Evolutionary conservation across 305 asterid species (phyloP).

Genomic region (Fraxinus platypoda): DNA sequence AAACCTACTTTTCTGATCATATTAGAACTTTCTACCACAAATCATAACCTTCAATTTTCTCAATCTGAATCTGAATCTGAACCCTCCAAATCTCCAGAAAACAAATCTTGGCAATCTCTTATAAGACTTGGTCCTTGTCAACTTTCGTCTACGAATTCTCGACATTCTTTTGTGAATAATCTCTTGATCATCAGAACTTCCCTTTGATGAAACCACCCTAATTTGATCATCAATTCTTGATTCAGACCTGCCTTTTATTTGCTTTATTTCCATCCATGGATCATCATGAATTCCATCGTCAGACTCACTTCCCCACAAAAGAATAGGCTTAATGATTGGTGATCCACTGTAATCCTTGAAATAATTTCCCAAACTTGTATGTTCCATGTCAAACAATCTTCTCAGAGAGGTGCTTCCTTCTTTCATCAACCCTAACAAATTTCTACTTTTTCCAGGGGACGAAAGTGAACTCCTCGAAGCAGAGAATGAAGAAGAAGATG

Average conservation of each 20-base stretch:
- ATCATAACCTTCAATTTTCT: constrained; percentile 33
- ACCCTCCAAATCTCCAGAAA: constrained; percentile 28
- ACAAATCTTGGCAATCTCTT: constrained; percentile 42
- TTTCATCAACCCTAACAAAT: constrained; percentile 60
- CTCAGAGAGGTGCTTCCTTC: constrained; percentile 68
- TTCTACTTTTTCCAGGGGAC: constrained; percentile 34
- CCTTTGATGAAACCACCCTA: constrained; percentile 4
- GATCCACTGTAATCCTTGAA: constrained; percentile 64
- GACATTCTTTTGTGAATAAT: background rate
- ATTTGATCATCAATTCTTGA: constrained; percentile 19
- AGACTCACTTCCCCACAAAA: constrained; percentile 68
- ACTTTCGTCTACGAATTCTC: constrained; percentile 24
- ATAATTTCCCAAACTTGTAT: constrained; percentile 57
- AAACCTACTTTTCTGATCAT: background rate
- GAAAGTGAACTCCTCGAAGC: constrained; percentile 32
- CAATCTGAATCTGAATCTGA: constrained; percentile 34
- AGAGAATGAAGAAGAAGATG: constrained; percentile 24
- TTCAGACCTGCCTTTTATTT: constrained; percentile 2
- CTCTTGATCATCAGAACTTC: constrained; percentile 2
- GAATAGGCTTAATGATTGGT: constrained; percentile 56
- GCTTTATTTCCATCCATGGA: constrained; percentile 37
- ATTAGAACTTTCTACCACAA: constrained; percentile 31
- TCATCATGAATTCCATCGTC: constrained; percentile 41
- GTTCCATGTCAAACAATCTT: constrained; percentile 72
- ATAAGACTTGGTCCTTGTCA: constrained; percentile 57